Evolutionary conservation across 345 rosid genomes (phyloP).

Genomic region (Rhodamnia rubescens): DNA sequence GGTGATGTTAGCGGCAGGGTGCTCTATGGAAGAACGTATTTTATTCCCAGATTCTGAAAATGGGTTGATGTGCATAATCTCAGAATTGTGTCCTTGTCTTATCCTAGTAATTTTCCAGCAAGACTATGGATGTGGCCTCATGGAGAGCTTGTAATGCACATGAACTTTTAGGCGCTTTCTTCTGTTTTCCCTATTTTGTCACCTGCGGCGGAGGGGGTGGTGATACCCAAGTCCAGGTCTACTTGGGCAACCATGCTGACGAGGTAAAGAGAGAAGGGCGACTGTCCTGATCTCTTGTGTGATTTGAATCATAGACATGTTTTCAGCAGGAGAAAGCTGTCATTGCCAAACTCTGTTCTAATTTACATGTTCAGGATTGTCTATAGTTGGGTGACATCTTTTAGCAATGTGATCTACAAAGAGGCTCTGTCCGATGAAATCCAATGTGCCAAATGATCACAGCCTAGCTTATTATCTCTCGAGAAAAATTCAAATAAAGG

Average conservation of each 20-base stretch:
- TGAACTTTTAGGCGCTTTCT: not conserved
- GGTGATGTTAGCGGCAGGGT: not conserved
- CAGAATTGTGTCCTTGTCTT: not conserved
- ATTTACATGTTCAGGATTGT: not conserved
- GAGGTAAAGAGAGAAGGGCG: not conserved
- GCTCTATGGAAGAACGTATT: not conserved
- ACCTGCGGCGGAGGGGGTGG: not conserved
- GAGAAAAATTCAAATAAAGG: not conserved
- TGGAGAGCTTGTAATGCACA: not conserved
- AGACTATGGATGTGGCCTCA: not conserved
- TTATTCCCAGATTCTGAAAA: not conserved
- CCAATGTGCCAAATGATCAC: not conserved
- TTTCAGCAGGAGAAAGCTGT: not conserved
- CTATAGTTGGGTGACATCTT: not conserved
- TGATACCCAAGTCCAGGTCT: not conserved
- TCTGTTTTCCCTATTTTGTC: not conserved
- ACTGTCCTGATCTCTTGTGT: not conserved
- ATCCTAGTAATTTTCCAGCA: not conserved
- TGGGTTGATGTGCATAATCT: not conserved
- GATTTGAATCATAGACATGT: not conserved
- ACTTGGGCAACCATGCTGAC: not conserved
- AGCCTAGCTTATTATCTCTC: not conserved
- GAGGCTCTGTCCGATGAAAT: not conserved
- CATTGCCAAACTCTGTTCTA: not conserved
- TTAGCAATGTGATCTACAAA: not conserved